Evolutionary conservation across 768 basidiomycete species (phyloP).

Genomic region (Boletus barrowsii): DNA sequence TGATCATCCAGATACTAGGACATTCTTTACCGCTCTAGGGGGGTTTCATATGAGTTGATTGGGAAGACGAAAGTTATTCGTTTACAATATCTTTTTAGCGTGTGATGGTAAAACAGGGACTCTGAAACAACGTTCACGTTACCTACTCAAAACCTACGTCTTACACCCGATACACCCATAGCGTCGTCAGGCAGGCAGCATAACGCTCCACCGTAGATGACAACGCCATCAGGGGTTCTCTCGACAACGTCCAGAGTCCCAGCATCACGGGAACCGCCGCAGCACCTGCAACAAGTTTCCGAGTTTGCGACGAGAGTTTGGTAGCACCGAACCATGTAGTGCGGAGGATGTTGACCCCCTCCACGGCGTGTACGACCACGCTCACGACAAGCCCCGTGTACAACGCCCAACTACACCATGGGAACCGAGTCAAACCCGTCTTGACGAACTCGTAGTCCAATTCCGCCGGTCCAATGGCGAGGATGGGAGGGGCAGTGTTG

Average conservation of each 20-base stretch:
- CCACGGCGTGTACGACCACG: slow-evolving; percentile 57
- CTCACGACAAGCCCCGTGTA: slow-evolving; percentile 61
- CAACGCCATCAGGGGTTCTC: slow-evolving; percentile 58
- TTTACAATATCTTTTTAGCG: background rate
- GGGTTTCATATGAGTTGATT: background rate
- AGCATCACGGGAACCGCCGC: slow-evolving; percentile 50
- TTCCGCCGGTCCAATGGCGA: slow-evolving; percentile 64
- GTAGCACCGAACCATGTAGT: slow-evolving; percentile 38
- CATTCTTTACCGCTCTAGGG: background rate
- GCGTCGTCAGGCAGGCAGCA: slow-evolving; percentile 35
- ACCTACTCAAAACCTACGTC: background rate
- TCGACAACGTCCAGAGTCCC: slow-evolving; percentile 52
- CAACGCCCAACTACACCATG: slow-evolving; percentile 55
- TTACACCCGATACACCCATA: slow-evolving; percentile 47
- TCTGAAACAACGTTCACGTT: background rate
- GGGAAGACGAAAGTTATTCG: background rate
- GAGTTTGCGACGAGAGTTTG: slow-evolving; percentile 17
- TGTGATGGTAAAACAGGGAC: background rate
- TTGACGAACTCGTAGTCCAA: slow-evolving; percentile 86
- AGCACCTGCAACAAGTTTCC: slow-evolving; percentile 32
- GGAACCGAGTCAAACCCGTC: slow-evolving; percentile 60
- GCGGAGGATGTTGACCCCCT: slow-evolving; percentile 56
- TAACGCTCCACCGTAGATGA: slow-evolving; percentile 50
- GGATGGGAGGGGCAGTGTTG: slow-evolving; percentile 36
- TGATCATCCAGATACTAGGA: background rate